phyloP scores from a whole-genome alignment of 768 basidiomycete species.

The Mycena kentingensis region DNA sequence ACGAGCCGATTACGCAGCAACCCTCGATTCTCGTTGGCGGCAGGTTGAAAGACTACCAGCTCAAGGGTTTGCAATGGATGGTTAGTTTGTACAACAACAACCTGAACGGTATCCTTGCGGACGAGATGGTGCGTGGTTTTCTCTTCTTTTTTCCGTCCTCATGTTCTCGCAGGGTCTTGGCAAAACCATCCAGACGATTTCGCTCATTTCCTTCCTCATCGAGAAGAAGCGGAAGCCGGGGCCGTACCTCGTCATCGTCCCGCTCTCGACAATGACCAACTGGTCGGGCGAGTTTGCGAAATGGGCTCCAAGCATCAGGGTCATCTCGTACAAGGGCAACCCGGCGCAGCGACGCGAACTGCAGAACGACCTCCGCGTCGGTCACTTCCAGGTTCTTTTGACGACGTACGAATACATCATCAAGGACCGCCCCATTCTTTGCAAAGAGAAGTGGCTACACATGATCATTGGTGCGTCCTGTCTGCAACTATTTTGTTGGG shows the following conservation, averaged over 20 bases:
- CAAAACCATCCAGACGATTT: constrained; percentile 94
- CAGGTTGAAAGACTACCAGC: constrained; percentile 90
- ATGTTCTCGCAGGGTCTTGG: constrained; percentile 73
- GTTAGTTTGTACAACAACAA: constrained; percentile 96
- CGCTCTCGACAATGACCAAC: constrained; percentile 94
- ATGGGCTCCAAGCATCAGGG: constrained; percentile 86
- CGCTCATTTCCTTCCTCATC: constrained; percentile 92
- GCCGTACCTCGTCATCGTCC: constrained; percentile 94
- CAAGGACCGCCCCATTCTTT: constrained; percentile 88
- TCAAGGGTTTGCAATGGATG: constrained; percentile 98
- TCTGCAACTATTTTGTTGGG: background rate
- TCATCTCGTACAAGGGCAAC: constrained; percentile 89
- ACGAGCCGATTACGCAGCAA: constrained; percentile 80
- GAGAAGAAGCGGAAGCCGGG: constrained; percentile 89
- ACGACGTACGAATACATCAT: constrained; percentile 99
- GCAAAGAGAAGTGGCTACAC: constrained; percentile 93
- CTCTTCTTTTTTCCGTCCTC: constrained; percentile 12
- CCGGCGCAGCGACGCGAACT: constrained; percentile 78
- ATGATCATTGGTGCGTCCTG: constrained; percentile 84
- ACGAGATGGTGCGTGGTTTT: constrained; percentile 75
- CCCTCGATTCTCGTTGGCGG: constrained; percentile 80
- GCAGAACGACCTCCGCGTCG: constrained; percentile 74
- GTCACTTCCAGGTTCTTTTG: constrained; percentile 87
- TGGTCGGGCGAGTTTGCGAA: constrained; percentile 97
- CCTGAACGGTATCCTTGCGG: constrained; percentile 91